Conservation (phyloP, 2,329 filamentous ascomycete genomes). For the Capronia coronata region DNA sequence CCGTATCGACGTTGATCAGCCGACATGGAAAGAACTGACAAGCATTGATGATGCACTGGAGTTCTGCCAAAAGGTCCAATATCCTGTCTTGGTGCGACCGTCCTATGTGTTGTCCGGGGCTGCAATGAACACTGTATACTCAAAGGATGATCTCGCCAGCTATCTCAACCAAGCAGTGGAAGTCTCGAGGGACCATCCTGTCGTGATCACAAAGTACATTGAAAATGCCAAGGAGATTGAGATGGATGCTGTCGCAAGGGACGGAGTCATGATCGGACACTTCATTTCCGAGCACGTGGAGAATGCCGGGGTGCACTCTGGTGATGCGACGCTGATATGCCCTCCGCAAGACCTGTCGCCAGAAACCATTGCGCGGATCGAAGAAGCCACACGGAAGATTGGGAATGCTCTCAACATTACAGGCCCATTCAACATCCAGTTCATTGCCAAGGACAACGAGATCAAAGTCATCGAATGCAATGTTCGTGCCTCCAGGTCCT, state of each 20-base stretch:
- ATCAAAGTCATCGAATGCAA: slow-evolving; percentile 99
- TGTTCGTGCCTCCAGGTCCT: slow-evolving; percentile 88
- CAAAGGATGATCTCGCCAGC: slow-evolving; percentile 79
- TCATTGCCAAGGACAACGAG: slow-evolving; percentile 98
- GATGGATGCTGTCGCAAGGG: slow-evolving; percentile 93
- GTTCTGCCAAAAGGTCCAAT: slow-evolving; percentile 83
- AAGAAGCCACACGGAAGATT: slow-evolving; percentile 93
- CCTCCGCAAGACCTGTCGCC: slow-evolving; percentile 87
- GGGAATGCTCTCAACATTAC: slow-evolving; percentile 90
- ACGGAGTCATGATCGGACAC: slow-evolving; percentile 84
- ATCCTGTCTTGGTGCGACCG: slow-evolving; percentile 89
- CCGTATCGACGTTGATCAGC: slow-evolving; percentile 88
- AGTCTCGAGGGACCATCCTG: slow-evolving; percentile 89
- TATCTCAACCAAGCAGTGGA: slow-evolving; percentile 88
- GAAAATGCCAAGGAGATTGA: slow-evolving; percentile 99
- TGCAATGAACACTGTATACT: slow-evolving; percentile 99
- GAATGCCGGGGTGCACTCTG: slow-evolving; percentile 96
- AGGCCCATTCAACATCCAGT: slow-evolving; percentile 97
- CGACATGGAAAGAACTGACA: slow-evolving; percentile 94
- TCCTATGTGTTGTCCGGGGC: slow-evolving; percentile 96
- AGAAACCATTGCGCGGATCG: slow-evolving; percentile 84
- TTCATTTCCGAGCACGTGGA: slow-evolving; percentile 99
- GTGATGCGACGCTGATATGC: slow-evolving; percentile 90
- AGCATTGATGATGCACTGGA: slow-evolving; percentile 82
- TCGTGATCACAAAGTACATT: slow-evolving; percentile 99